Percentiles rank a stretch among this genome's conserved stretches.
phyloP scores from a whole-genome alignment of 2,329 filamentous ascomycete genomes.

The Uncinocarpus reesii region DNA sequence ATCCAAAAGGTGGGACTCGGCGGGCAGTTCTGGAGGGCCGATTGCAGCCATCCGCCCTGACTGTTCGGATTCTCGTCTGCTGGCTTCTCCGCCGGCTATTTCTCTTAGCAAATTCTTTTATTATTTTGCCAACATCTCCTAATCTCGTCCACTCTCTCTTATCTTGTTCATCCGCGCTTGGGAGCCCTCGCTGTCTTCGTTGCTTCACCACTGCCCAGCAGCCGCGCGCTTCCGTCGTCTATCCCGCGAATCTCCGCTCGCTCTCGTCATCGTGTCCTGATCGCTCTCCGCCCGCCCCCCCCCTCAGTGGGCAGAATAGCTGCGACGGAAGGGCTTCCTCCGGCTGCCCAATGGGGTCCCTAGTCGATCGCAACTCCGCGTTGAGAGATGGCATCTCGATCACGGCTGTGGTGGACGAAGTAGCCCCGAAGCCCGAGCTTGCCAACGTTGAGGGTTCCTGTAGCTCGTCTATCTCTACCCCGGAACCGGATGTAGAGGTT shows the following conservation, averaged over 20 bases:
- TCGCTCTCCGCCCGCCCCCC: not conserved
- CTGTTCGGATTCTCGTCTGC: constrained; percentile 1
- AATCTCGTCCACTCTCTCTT: constrained; percentile 5
- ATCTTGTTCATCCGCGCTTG: constrained; percentile 7
- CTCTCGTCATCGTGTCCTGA: not conserved
- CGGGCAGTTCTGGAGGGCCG: not conserved
- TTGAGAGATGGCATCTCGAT: constrained; percentile 29
- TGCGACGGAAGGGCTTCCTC: too few species aligned
- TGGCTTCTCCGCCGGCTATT: constrained; percentile 2
- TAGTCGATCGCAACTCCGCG: constrained; percentile 33
- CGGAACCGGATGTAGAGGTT: constrained; percentile 35
- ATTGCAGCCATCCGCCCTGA: not conserved
- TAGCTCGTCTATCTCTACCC: constrained; percentile 38
- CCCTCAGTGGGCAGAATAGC: not conserved
- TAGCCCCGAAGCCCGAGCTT: constrained; percentile 37
- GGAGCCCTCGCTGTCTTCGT: not conserved
- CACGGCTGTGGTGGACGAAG: constrained; percentile 25
- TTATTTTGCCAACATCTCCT: not conserved
- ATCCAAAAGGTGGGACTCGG: not conserved
- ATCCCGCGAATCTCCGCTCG: not conserved
- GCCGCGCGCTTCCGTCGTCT: constrained; percentile 8
- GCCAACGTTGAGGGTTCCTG: constrained; percentile 31
- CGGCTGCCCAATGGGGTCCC: constrained; percentile 39
- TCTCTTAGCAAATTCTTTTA: constrained; percentile 13
- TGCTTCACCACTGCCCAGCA: not conserved